These are phyloP conservation scores for Mariannaea elegans DNA, from an alignment of 2,329 filamentous ascomycete genomes.

Conservation along the genomic window DNA sequence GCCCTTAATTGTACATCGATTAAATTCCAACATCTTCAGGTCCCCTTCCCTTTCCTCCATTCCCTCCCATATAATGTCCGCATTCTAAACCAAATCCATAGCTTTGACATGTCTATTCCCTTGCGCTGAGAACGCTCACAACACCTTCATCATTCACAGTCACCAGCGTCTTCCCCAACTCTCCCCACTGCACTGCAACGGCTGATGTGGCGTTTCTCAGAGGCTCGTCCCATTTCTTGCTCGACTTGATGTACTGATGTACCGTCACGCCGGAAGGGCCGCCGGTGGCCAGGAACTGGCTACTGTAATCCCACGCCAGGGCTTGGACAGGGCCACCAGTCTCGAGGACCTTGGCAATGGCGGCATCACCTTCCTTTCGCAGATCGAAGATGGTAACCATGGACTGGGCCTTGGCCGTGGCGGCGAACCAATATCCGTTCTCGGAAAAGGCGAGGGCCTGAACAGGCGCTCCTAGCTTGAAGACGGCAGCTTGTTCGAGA, in stretches of 20 bases:
- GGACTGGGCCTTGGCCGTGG: slow-evolving; percentile 79
- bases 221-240: slow-evolving; percentile 90
- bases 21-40: slow-evolving; percentile 20
- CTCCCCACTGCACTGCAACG: slow-evolving; percentile 80
- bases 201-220: slow-evolving; percentile 79
- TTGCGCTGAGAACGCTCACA: slow-evolving; percentile 72
- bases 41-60: not conserved
- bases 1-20: slow-evolving; percentile 22
- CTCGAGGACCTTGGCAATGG: slow-evolving; percentile 84
- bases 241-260: slow-evolving; percentile 86
- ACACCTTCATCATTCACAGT: slow-evolving; percentile 79
- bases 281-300: slow-evolving; percentile 87
- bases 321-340: slow-evolving; percentile 80
- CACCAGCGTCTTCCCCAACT: slow-evolving; percentile 76
- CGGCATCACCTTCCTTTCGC: slow-evolving; percentile 86
- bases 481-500: slow-evolving; percentile 79
- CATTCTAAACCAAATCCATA: not conserved
- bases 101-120: slow-evolving; percentile 48
- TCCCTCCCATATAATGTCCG: not conserved
- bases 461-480: slow-evolving; percentile 74
- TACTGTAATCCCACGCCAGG: slow-evolving; percentile 92
- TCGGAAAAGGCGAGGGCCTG: slow-evolving; percentile 88
- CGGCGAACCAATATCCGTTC: slow-evolving; percentile 95
- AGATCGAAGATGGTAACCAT: slow-evolving; percentile 90
- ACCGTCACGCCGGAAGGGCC: slow-evolving; percentile 85